phyloP scores from a whole-genome alignment of 176 grass and related monocot species.

The Zoysia japonica region DNA sequence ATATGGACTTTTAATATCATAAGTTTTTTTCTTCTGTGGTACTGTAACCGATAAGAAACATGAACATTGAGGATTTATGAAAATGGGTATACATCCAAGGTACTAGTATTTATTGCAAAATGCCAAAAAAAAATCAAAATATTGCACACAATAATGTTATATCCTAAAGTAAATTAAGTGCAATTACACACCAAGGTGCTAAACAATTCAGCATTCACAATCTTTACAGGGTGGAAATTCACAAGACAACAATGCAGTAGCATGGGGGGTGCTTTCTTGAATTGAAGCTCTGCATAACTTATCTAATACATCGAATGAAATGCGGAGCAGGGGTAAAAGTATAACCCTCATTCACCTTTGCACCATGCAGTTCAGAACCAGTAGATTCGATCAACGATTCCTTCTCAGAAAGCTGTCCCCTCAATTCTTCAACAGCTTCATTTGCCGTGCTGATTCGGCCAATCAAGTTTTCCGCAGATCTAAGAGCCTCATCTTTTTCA shows the following conservation, averaged over 20 bases:
- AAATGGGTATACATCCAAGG: constrained; percentile 16
- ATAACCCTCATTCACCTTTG: constrained; percentile 62
- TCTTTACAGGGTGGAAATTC: neutral
- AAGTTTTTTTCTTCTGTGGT: constrained; percentile 9
- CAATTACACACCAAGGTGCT: neutral
- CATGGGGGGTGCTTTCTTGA: constrained; percentile 17
- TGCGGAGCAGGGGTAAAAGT: neutral
- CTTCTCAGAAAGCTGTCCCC: constrained; percentile 68
- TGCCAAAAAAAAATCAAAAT: neutral
- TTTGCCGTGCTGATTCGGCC: constrained; percentile 51
- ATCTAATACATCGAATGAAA: neutral
- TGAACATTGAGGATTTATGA: constrained; percentile 10
- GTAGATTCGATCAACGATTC: constrained; percentile 64
- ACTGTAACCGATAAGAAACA: constrained; percentile 12
- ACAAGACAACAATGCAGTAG: constrained; percentile 8
- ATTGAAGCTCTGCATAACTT: neutral
- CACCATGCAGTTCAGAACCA: constrained; percentile 71
- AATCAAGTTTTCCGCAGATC: constrained; percentile 71
- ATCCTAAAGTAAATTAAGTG: neutral
- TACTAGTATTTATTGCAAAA: neutral
- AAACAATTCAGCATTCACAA: neutral
- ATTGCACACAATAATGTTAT: neutral
- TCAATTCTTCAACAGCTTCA: constrained; percentile 61
- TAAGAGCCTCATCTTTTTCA: constrained; percentile 88
- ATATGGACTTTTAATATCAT: neutral